Base-by-base conservation (phyloP, 768 basidiomycete species). In the Daedalea quercina region DNA sequence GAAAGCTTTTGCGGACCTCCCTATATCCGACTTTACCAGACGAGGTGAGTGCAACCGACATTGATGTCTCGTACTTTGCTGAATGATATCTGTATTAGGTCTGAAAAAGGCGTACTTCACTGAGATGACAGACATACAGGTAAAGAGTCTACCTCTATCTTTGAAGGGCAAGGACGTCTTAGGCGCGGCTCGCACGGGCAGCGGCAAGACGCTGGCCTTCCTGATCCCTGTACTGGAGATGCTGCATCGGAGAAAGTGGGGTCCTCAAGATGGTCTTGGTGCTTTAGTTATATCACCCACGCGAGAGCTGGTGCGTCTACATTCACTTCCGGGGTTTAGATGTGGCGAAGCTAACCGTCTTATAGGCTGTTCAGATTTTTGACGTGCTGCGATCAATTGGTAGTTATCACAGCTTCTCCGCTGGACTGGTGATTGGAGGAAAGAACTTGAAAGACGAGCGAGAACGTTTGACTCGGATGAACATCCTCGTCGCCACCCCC, bases 401-500 rank as follows among this genome's bases (percentile, higher is more conserved):
- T 2, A 85, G 87, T 43, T 85, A 85, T 61, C 95, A 99, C 62
- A 76, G 79, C 17, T 95, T 98, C 69, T 95, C 92, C 6, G 95
- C 95, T 0, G 95, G 94, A 0, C 72, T 98, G 12, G 86, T 98
- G 17, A 99, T 99, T 41, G 95, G 95, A 6, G 95, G 95, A 43
- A 99, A 97, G 75, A 92, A 85, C 60, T 67, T 97, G 46, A 94
- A 93, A 65, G 94, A 95, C 56, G 95, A 99, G 67, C 76, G 82
- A 34, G 94, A 94, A 20, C 77, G 95, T 7, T 69, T 99, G 41
- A 77, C 85, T 9, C 78, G 90, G 40, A 98, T 98, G 94, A 99
- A 99, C 62, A 96, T 99, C 53, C 79, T 99, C n/a, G 90, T 99
- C 15, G 95, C 95, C 1, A 98, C 95, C 3, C 95, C 95, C 3